A percentile compares a stretch with the other conserved stretches of the same genome.
Conservation (phyloP, 768 basidiomycete species). For the Serendipita indica region DNA sequence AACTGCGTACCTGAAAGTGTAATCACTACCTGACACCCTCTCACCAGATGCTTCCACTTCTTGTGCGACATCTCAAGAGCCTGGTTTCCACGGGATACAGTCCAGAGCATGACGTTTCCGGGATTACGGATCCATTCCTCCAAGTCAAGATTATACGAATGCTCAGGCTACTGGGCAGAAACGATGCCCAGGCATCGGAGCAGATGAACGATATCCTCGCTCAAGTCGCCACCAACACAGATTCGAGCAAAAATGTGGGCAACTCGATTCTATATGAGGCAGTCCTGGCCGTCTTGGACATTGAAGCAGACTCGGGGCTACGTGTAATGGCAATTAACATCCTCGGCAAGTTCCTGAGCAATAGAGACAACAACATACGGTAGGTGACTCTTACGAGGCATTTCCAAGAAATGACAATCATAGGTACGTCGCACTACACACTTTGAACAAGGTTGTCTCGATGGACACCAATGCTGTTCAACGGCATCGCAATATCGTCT, state of each 20-base stretch:
- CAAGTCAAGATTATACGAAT: slow-evolving; percentile 88
- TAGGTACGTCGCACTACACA: slow-evolving; percentile 96
- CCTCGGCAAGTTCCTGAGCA: slow-evolving; percentile 92
- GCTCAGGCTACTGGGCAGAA: slow-evolving; percentile 73
- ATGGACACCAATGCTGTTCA: slow-evolving; percentile 98
- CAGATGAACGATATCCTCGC: slow-evolving; percentile 98
- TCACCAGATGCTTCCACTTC: slow-evolving; percentile 68
- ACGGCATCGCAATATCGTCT: slow-evolving; percentile 91
- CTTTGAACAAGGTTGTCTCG: slow-evolving; percentile 92
- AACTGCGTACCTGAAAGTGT: slow-evolving; percentile 10
- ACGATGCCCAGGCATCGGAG: slow-evolving; percentile 77
- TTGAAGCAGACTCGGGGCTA: slow-evolving; percentile 88
- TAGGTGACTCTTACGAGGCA: slow-evolving; percentile 26
- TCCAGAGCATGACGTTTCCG: slow-evolving; percentile 98
- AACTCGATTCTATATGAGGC: slow-evolving; percentile 98
- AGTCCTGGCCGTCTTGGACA: slow-evolving; percentile 88
- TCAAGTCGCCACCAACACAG: slow-evolving; percentile 99
- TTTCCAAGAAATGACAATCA: background rate
- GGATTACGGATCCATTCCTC: slow-evolving; percentile 92
- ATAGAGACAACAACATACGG: slow-evolving; percentile 98
- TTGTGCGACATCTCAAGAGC: slow-evolving; percentile 90
- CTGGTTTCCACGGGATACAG: slow-evolving; percentile 93
- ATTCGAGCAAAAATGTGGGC: slow-evolving; percentile 93
- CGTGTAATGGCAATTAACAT: slow-evolving; percentile 99
- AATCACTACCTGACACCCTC: slow-evolving; percentile 5